Evolutionary conservation across 129 eudicot genomes (phyloP).

Genomic region (Artemisia annua): DNA sequence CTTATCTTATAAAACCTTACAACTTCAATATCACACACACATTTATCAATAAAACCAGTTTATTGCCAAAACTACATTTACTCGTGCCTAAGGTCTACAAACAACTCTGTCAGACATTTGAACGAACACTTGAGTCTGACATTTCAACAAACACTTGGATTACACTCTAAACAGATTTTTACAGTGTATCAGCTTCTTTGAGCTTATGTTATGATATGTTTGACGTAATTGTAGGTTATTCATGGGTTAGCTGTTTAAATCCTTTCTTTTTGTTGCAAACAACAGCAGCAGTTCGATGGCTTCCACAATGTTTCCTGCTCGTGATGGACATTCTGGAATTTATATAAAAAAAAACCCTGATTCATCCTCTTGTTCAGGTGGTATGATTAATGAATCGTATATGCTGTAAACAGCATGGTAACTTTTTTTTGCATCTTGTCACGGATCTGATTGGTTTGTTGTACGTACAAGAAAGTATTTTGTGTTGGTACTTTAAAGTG

Average conservation of each 20-base stretch:
- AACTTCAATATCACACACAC: no score
- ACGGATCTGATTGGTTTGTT: conserved; percentile 20
- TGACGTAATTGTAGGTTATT: not conserved
- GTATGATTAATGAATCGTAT: conserved; percentile 20
- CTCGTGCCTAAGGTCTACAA: no score
- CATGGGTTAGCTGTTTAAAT: conserved; percentile 18
- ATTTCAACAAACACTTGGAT: no score
- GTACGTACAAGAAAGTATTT: conserved; percentile 18
- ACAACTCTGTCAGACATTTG: no score
- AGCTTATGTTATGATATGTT: conserved; percentile 16
- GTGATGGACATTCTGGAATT: conserved; percentile 23
- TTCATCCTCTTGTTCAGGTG: conserved; percentile 10
- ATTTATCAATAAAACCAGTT: no score
- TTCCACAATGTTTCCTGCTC: not conserved
- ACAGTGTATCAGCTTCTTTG: conserved; percentile 7
- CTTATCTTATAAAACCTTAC: no score
- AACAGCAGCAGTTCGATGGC: conserved; percentile 15
- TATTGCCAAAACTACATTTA: no score
- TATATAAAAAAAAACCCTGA: not conserved
- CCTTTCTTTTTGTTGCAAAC: conserved; percentile 10
- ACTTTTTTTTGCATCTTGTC: not conserved
- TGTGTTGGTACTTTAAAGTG: conserved; percentile 9
- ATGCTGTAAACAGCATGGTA: conserved; percentile 22
- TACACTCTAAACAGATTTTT: no score
- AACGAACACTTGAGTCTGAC: no score